Base-by-base conservation (phyloP, 805 yeast species). In the Osmozyma mogii region DNA sequence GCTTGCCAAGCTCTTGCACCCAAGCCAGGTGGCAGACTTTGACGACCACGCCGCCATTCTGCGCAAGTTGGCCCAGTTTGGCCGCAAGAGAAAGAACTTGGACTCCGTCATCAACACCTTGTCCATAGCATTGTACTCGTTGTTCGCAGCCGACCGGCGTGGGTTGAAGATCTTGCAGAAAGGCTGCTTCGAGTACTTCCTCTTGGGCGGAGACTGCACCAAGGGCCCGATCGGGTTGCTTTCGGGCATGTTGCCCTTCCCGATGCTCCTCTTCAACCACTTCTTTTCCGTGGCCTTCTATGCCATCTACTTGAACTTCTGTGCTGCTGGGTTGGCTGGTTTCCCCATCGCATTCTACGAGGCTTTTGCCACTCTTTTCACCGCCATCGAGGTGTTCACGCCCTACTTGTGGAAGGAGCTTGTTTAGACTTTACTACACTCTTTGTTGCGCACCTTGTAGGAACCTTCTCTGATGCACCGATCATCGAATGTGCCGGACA, bases 221-320 rank as follows among this genome's bases (percentile, higher is more conserved):
- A 51, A 58, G 13, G 80, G 79, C 5, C 98, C 98, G 5, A 78
- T 85, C 30, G 79, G 84, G 4, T 72, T 92, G 47, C 68, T 92
- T 30, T 70, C 88, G 34, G 98, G 96, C 10, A 65, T 85, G 47
- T 57, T 73, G 32, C 94, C 94, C 27, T 68, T 66, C 41, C 95
- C 96, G 9, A 61, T 72, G 50, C 47, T 73, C 27, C 68, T 92
- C 37, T 76, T 94, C 49, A 72, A 77, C 54, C 96, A 89, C 45
- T 92, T 92, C 58, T 84, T 84, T 57, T 68, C 80, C 27, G 97
- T 92, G 29, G 97, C 96, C 1, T 72, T 89, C 44, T 88, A 82
- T 52, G 71, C 89, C 5, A 76, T 89, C 32, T 74, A 69, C 47
- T 51, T 78, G 42, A 87, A 88, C 57, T 74, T 81, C 42, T 48